These are phyloP conservation scores for Warburgia ugandensis DNA, from an alignment of 164 flowering plant genomes.

Conservation along the genomic window DNA sequence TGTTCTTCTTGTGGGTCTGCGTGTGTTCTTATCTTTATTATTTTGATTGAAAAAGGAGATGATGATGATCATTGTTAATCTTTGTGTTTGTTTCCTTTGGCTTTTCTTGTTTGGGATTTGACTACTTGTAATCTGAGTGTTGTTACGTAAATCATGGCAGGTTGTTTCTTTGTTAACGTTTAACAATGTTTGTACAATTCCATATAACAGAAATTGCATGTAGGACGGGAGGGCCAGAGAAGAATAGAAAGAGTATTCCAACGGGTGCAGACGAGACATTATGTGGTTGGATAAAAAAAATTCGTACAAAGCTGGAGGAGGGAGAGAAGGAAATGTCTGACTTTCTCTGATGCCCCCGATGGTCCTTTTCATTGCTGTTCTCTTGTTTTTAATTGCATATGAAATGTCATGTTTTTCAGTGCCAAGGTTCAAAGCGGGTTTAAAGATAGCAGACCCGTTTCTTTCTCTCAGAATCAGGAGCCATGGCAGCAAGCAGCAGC, in stretches of 20 bases:
- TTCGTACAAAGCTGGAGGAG: slow-evolving; percentile 8
- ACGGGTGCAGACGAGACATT: slow-evolving; percentile 5
- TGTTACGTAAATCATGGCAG: too few species aligned
- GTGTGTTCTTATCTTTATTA: too few species aligned
- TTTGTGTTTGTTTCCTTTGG: too few species aligned
- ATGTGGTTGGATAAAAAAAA: slow-evolving; percentile 7
- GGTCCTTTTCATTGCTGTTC: slow-evolving; percentile 21
- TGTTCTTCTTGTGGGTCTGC: too few species aligned
- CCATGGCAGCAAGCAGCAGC: too few species aligned
- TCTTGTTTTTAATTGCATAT: slow-evolving; percentile 23
- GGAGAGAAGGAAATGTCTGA: not conserved
- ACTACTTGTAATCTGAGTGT: too few species aligned
- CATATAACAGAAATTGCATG: too few species aligned
- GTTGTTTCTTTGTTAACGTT: too few species aligned
- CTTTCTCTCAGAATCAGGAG: slow-evolving; percentile 1
- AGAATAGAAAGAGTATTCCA: slow-evolving; percentile 12
- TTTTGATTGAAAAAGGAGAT: too few species aligned
- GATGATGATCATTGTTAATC: too few species aligned
- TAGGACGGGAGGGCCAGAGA: not conserved
- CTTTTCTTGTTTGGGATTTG: too few species aligned
- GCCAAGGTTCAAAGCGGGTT: slow-evolving; percentile 43
- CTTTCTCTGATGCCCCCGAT: slow-evolving; percentile 7
- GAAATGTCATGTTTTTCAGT: slow-evolving; percentile 64
- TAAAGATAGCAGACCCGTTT: slow-evolving; percentile 14
- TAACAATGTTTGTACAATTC: too few species aligned